Percentiles rank a stretch among this genome's conserved stretches.
Evolutionary conservation across 345 rosid genomes (phyloP).

Genomic region (Boechera divaricarpa): DNA sequence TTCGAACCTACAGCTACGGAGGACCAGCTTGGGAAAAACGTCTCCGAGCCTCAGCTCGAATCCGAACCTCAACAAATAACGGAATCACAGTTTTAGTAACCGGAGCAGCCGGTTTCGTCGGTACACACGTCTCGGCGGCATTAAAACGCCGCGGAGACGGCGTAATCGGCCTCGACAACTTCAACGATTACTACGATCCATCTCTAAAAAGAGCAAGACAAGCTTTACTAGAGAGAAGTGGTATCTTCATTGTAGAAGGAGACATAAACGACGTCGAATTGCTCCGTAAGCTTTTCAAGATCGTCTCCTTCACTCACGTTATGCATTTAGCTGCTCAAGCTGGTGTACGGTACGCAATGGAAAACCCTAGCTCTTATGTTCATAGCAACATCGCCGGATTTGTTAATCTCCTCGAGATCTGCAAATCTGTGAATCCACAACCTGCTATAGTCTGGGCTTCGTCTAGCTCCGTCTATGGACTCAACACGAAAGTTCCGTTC

Average conservation of each 20-base stretch:
- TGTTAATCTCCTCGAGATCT: slow-evolving; percentile 77
- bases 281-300: slow-evolving; percentile 72
- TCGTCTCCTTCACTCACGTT: slow-evolving; percentile 81
- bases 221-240: slow-evolving; percentile 74
- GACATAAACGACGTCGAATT: slow-evolving; percentile 82
- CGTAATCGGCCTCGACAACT: slow-evolving; percentile 82
- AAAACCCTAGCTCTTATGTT: slow-evolving; percentile 80
- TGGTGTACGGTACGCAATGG: slow-evolving; percentile 91
- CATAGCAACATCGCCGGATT: slow-evolving; percentile 90
- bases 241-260: slow-evolving; percentile 84
- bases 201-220: slow-evolving; percentile 86
- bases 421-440: slow-evolving; percentile 76
- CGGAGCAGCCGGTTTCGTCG: slow-evolving; percentile 94
- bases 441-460: slow-evolving; percentile 94
- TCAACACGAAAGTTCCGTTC: slow-evolving; percentile 89
- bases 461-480: slow-evolving; percentile 86
- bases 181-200: slow-evolving; percentile 92
- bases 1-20: slow-evolving; percentile 73
- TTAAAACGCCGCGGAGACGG: slow-evolving; percentile 90
- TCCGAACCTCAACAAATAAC: slow-evolving; percentile 61
- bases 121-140: slow-evolving; percentile 85
- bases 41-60: slow-evolving; percentile 65
- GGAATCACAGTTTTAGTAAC: slow-evolving; percentile 86
- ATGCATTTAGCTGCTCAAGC: slow-evolving; percentile 97
- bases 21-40: slow-evolving; percentile 82